Evolutionary conservation across 257 asterid genomes (phyloP), one percentile per base, ranked within the genome.

Genomic region (Jacaranda copaia): DNA sequence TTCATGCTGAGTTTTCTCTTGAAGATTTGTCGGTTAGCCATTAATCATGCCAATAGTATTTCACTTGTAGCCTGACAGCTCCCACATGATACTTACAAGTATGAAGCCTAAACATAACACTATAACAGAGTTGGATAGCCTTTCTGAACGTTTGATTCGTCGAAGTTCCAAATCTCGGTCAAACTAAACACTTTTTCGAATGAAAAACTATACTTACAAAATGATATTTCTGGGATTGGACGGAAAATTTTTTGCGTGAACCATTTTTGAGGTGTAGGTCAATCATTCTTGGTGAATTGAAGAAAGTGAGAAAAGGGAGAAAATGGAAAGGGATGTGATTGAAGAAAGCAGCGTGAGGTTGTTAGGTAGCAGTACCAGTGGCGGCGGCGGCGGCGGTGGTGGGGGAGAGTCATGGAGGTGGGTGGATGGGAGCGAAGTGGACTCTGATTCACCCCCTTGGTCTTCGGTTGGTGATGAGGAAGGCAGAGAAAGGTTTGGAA

Each of bases 381-480:
- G 88, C 72, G 85, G 86, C 19, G 80, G 81, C 16, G 83, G 85
- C 6, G 73, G 84, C 13, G 85, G 84, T 8, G 77, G 75, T 11
- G 86, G 87, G 1, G 87, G 83, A 72, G 94, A 84, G 77, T 83
- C 92, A 15, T 80, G 79, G 36, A 82, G 96, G 85, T 95, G 99
- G 99, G 99, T 96, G 62, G 97, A 96, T 83, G 99, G 99, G n/a
- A 93, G 94, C 81, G 99, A 93, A 57, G 96, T 90, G 84, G 93
- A 88, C 68, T 86, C 96, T 0, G 97, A 93, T 61, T 73, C 92
- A 4, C 85, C 91, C 9, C 82, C 90, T 11, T 87, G 88, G 92
- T 78, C 88, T 20, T 76, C 81, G 74, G 78, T 12, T 1, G 89
- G 70, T 1, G 91, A 82, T 16, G 90, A 81, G 15, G 90, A 73